phyloP scores from a whole-genome alignment of 2,329 filamentous ascomycete species.

The Byssoonygena ceratinophila region DNA sequence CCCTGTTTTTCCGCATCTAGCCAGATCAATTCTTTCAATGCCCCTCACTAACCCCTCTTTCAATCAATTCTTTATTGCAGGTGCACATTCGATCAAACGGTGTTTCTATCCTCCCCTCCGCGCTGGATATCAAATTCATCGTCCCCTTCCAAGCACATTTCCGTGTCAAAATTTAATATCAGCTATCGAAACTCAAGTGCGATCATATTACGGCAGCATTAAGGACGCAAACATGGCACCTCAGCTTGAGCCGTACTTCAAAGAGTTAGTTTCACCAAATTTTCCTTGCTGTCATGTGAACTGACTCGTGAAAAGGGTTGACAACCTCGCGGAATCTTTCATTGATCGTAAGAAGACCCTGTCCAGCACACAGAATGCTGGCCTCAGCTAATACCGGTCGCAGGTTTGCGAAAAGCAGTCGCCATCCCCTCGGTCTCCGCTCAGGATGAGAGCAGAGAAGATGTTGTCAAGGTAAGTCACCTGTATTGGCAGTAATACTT shows the following conservation, averaged over 20 bases:
- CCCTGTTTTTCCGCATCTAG: slow-evolving; percentile 10
- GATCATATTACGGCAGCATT: slow-evolving; percentile 38
- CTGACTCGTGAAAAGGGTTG: slow-evolving; percentile 44
- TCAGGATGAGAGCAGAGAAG: slow-evolving; percentile 73
- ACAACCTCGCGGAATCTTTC: slow-evolving; percentile 65
- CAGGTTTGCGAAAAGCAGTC: slow-evolving; percentile 69
- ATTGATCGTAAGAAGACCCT: slow-evolving; percentile 55
- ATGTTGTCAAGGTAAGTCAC: slow-evolving; percentile 66
- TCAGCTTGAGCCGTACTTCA: slow-evolving; percentile 83
- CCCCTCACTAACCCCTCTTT: slow-evolving; percentile 9
- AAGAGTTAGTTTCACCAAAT: slow-evolving; percentile 45
- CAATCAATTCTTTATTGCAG: neutral
- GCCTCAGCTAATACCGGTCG: slow-evolving; percentile 9
- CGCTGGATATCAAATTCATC: neutral
- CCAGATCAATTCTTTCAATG: slow-evolving; percentile 1
- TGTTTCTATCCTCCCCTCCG: neutral
- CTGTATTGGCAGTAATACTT: no score
- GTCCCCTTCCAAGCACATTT: neutral
- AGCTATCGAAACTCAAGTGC: neutral
- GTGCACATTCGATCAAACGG: neutral
- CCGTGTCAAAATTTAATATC: neutral
- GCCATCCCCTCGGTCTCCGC: slow-evolving; percentile 94
- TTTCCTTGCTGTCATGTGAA: neutral
- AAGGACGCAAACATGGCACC: slow-evolving; percentile 64
- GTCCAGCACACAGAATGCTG: neutral